phyloP scores from a whole-genome alignment of 2,329 filamentous ascomycete genomes.

The Sporothrix sp. region DNA sequence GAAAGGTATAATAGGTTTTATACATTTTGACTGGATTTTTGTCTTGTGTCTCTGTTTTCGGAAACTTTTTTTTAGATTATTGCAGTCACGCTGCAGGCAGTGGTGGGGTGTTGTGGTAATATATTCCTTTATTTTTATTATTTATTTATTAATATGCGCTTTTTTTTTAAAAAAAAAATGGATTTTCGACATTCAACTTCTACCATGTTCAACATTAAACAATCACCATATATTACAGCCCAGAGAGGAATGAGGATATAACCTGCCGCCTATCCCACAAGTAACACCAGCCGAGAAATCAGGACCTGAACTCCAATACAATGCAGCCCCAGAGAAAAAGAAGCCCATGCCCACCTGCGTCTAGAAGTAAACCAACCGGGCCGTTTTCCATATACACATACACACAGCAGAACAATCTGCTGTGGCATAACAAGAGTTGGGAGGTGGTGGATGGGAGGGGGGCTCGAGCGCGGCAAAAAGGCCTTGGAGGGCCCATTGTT shows the following conservation, averaged over 20 bases:
- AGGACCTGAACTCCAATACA: slow-evolving; percentile 2
- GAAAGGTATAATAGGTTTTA: background rate
- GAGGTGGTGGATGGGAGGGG: too few species aligned
- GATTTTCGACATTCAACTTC: background rate
- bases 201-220: background rate
- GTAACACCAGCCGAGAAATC: background rate
- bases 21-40: background rate
- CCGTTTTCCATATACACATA: background rate
- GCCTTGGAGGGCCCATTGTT: background rate
- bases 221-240: background rate
- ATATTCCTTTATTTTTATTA: too few species aligned
- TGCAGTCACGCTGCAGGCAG: too few species aligned
- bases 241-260: background rate
- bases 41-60: background rate
- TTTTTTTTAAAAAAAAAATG: background rate
- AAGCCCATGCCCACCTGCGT: background rate
- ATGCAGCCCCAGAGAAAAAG: slow-evolving; percentile 1
- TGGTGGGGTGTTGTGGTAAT: too few species aligned
- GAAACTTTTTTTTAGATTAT: too few species aligned
- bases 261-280: background rate
- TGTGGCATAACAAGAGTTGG: background rate
- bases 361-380: background rate
- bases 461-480: too few species aligned
- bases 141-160: background rate
- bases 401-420: background rate